Evolutionary conservation across 1,284 basidiomycete species (phyloP), one percentile per base, ranked within the genome.

Genomic region (Malassezia restricta): DNA sequence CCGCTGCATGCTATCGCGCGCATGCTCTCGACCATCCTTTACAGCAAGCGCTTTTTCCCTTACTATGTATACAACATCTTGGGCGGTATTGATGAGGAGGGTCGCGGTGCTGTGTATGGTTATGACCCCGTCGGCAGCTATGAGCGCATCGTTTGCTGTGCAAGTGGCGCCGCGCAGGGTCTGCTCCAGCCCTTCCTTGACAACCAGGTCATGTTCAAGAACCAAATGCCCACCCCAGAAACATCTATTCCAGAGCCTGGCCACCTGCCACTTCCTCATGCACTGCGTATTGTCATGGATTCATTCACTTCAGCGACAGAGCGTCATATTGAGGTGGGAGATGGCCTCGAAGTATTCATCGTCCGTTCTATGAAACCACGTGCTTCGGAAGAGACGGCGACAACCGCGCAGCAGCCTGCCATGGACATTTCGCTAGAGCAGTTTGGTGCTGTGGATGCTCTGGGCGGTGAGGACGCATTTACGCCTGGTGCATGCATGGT

Each of bases 61-160:
- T 73, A 71, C 58, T 73, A 73, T 59, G 69, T 71, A 20, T 71
- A 70, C 61, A 73, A 73, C 49, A 70, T 73, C 33, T 58, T 73
- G n/a, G 70, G 70, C 6, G 70, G 70, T 8, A 52, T 73, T 9
- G 70, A 73, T 40, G 70, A 73, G 43, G 57, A 73, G 29, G 70
- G 70, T 2, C 66, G 65, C 17, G 70, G 70, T 14, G 70, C 68
- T 14, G 70, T 73, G 11, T 73, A 68, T 57, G 61, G 58, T 27
- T 73, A 71, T 52, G 70, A 73, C 47, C 70, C 70, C 2, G 70
- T 73, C 6, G 70, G 70, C 12, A 65, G 61, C 44, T 71, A 71
- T 55, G 70, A 73, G 60, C 50, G 70, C 14, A 65, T 67, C 27
- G 62, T 68, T 27, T 73, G 70, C 62, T 54, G 66, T 9, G 70